These are phyloP conservation scores for Phylloporus scabripes DNA, from an alignment of 768 basidiomycete genomes.

Conservation along the genomic window DNA sequence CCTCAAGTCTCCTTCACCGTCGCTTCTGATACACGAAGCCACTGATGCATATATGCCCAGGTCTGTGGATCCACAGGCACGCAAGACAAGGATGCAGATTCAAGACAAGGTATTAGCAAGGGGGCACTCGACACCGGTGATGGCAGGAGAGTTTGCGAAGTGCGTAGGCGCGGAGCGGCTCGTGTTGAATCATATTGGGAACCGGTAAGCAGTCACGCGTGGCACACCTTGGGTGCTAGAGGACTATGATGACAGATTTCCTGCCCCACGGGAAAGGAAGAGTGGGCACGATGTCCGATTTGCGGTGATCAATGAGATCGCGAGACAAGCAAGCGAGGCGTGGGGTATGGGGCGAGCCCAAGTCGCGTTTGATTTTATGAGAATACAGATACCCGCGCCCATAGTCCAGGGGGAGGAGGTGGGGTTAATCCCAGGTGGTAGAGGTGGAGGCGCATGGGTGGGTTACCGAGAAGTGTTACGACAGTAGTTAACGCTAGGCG, in stretches of 20 bases:
- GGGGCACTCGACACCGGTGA: slow-evolving; percentile 74
- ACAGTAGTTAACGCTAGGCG: neutral
- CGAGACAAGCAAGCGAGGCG: slow-evolving; percentile 54
- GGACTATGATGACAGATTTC: slow-evolving; percentile 40
- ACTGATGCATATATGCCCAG: slow-evolving; percentile 69
- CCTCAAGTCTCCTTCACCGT: slow-evolving; percentile 42
- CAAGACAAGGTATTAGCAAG: slow-evolving; percentile 49
- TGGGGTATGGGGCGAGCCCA: slow-evolving; percentile 47
- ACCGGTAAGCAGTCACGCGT: slow-evolving; percentile 39
- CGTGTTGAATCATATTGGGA: slow-evolving; percentile 74
- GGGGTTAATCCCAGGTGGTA: too few species aligned
- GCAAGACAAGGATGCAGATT: slow-evolving; percentile 38
- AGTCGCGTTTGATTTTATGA: slow-evolving; percentile 57
- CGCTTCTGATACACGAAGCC: slow-evolving; percentile 81
- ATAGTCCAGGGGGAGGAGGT: neutral
- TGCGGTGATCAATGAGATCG: slow-evolving; percentile 54
- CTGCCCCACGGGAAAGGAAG: slow-evolving; percentile 39
- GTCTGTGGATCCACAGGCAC: slow-evolving; percentile 45
- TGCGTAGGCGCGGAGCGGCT: slow-evolving; percentile 52
- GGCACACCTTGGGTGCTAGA: neutral
- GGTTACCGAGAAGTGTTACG: too few species aligned
- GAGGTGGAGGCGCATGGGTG: too few species aligned
- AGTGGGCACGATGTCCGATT: slow-evolving; percentile 29
- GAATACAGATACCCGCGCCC: slow-evolving; percentile 34
- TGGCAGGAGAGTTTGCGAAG: slow-evolving; percentile 74